phyloP scores from a whole-genome alignment of 2,329 filamentous ascomycete genomes.

The Zymoseptoria crescenta region DNA sequence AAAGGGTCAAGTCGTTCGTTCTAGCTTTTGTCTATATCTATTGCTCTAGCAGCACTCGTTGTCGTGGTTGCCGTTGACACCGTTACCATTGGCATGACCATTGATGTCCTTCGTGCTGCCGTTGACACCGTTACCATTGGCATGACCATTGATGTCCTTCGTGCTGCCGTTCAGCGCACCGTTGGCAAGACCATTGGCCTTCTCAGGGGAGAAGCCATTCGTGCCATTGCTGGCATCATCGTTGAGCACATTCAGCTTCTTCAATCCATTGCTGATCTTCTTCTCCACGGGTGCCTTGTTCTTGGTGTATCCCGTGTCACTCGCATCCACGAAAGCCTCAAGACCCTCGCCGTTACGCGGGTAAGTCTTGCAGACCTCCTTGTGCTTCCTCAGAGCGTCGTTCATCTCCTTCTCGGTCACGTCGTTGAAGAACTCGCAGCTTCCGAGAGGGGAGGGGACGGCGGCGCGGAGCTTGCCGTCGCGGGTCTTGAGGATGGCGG shows the following conservation, averaged over 20 bases:
- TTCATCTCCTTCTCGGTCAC: constrained; percentile 56
- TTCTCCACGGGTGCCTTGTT: constrained; percentile 36
- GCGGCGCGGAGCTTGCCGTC: constrained; percentile 61
- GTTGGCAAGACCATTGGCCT: constrained; percentile 12
- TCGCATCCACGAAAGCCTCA: constrained; percentile 61
- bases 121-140: no score
- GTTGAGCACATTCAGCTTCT: constrained; percentile 30
- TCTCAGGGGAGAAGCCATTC: constrained; percentile 5
- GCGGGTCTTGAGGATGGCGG: constrained; percentile 63
- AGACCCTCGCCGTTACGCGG: constrained; percentile 58
- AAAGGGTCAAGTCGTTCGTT: no score
- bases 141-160: constrained; percentile 18
- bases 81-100: constrained; percentile 26
- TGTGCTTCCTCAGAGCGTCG: constrained; percentile 54
- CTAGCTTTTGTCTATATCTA: background rate
- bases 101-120: no score
- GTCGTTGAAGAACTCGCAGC: constrained; percentile 62
- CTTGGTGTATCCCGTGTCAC: constrained; percentile 56
- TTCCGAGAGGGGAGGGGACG: constrained; percentile 59
- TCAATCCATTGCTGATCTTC: constrained; percentile 21
- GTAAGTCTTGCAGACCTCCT: constrained; percentile 54
- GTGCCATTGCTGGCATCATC: constrained; percentile 23
- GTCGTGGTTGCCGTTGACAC: constrained; percentile 12
- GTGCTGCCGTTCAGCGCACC: constrained; percentile 13
- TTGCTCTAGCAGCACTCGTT: background rate